These are phyloP conservation scores for Wickerhamomyces queroliae DNA, from an alignment of 805 yeast genomes.

Conservation along the genomic window DNA sequence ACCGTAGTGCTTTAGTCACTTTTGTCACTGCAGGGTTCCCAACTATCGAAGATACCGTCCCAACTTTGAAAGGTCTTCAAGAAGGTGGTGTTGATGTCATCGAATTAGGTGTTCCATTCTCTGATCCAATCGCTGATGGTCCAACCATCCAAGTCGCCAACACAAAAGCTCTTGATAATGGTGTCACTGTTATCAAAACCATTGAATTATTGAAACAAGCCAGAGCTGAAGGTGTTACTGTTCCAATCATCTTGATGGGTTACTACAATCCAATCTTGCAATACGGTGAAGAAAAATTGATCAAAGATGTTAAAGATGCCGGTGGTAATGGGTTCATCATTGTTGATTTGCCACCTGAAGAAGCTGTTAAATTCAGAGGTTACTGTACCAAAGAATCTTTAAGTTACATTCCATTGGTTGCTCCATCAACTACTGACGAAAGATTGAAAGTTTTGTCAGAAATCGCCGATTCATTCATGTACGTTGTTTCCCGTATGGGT, in stretches of 20 bases:
- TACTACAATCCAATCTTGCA: slow-evolving; percentile 91
- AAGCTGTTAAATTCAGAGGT: slow-evolving; percentile 81
- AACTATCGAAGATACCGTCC: slow-evolving; percentile 78
- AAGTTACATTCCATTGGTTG: slow-evolving; percentile 88
- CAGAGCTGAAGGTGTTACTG: slow-evolving; percentile 73
- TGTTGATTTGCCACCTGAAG: slow-evolving; percentile 97
- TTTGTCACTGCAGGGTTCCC: slow-evolving; percentile 96
- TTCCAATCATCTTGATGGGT: slow-evolving; percentile 94
- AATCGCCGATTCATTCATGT: slow-evolving; percentile 92
- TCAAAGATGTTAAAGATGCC: slow-evolving; percentile 71
- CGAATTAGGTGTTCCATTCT: slow-evolving; percentile 93
- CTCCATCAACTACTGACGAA: slow-evolving; percentile 93
- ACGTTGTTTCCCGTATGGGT: slow-evolving; percentile 97
- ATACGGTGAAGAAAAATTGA: slow-evolving; percentile 83
- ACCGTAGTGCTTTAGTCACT: slow-evolving; percentile 84
- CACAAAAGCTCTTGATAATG: slow-evolving; percentile 75
- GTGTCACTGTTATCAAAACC: slow-evolving; percentile 64
- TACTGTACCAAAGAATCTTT: slow-evolving; percentile 62
- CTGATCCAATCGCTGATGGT: slow-evolving; percentile 99
- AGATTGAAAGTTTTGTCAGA: slow-evolving; percentile 71
- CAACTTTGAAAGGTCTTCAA: slow-evolving; percentile 82
- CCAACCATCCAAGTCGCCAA: slow-evolving; percentile 93
- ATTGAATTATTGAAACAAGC: slow-evolving; percentile 72
- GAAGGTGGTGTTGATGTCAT: slow-evolving; percentile 94
- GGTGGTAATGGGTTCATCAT: slow-evolving; percentile 95